A percentile compares a stretch with the other conserved stretches of the same genome.
These are phyloP conservation scores for Phytophthora pluvialis DNA, from an alignment of 352 stramenopile genomes.

Conservation along the genomic window DNA sequence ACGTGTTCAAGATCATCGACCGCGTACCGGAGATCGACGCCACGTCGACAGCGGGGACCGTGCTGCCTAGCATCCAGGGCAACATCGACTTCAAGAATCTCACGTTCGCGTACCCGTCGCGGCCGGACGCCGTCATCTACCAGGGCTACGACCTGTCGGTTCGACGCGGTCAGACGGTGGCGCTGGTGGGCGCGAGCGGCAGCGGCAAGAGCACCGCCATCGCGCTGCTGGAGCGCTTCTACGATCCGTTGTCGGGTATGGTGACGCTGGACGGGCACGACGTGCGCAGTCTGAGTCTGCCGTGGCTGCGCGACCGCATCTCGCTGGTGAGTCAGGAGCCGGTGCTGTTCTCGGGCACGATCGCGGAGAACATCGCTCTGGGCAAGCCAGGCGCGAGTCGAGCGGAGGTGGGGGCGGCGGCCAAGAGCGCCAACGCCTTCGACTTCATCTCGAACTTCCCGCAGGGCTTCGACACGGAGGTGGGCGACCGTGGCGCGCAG, in stretches of 20 bases:
- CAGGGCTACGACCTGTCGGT: conserved; percentile 75
- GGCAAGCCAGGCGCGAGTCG: conserved; percentile 22
- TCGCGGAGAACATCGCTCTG: conserved; percentile 28
- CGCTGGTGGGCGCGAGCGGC: conserved; percentile 86
- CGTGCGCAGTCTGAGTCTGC: conserved; percentile 64
- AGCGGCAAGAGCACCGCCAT: conserved; percentile 90
- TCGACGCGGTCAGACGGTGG: conserved; percentile 73
- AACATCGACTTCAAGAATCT: conserved; percentile 86
- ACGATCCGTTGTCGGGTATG: conserved; percentile 42
- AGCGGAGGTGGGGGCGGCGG: conserved; percentile 61
- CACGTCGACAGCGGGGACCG: conserved; percentile 18
- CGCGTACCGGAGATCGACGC: conserved; percentile 51
- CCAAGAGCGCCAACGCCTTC: conserved; percentile 85
- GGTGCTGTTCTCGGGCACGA: conserved; percentile 24
- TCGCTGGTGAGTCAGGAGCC: conserved; percentile 31
- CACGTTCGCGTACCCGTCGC: conserved; percentile 90
- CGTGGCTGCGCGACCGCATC: conserved; percentile 41
- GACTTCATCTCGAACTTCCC: conserved; percentile 91
- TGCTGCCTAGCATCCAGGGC: conserved; percentile 45
- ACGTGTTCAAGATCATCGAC: conserved; percentile 89
- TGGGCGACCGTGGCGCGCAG: conserved; percentile 25
- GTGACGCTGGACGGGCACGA: conserved; percentile 79
- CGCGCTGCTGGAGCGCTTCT: conserved; percentile 47
- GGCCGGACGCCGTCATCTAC: conserved; percentile 78
- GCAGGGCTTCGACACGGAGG: conserved; percentile 70